These are phyloP conservation scores for Wallemia ichthyophaga DNA, from an alignment of 1,284 basidiomycete genomes.

Conservation along the genomic window DNA sequence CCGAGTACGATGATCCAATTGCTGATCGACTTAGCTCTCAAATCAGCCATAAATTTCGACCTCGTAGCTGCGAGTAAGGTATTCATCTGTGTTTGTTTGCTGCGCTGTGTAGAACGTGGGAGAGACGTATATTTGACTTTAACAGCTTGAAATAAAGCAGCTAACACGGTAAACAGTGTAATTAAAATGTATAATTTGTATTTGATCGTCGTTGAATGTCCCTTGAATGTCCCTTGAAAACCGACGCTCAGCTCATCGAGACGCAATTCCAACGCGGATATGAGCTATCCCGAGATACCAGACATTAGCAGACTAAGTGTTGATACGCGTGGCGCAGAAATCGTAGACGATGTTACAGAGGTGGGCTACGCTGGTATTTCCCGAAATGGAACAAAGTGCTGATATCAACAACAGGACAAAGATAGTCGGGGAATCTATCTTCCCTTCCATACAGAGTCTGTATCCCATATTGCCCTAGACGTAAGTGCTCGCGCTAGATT, in stretches of 20 bases:
- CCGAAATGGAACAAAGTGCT: too few species aligned
- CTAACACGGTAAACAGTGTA: not conserved
- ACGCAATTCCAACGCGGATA: not conserved
- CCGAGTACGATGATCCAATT: constrained; percentile 64
- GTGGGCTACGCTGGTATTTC: too few species aligned
- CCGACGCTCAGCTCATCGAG: too few species aligned
- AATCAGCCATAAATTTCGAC: constrained; percentile 22
- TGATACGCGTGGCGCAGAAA: constrained; percentile 8
- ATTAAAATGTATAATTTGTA: not conserved
- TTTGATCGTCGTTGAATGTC: not conserved
- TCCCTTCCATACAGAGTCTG: constrained; percentile 77
- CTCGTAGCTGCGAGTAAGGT: constrained; percentile 16
- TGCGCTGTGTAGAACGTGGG: not conserved
- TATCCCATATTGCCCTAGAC: constrained; percentile 86
- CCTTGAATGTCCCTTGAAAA: too few species aligned
- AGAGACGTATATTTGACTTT: not conserved
- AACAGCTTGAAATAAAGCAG: not conserved
- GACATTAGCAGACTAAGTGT: constrained; percentile 6
- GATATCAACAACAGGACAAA: too few species aligned
- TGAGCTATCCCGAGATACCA: constrained; percentile 4
- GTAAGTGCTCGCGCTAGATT: constrained; percentile 25
- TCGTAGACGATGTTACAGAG: constrained; percentile 3
- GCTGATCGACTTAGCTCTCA: constrained; percentile 18
- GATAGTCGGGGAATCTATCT: constrained; percentile 85
- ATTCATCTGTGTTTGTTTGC: constrained; percentile 9